A percentile compares a stretch with the other conserved stretches of the same genome.
Conservation (phyloP, 306 rosid species). For the Lathyrus oleraceus region DNA sequence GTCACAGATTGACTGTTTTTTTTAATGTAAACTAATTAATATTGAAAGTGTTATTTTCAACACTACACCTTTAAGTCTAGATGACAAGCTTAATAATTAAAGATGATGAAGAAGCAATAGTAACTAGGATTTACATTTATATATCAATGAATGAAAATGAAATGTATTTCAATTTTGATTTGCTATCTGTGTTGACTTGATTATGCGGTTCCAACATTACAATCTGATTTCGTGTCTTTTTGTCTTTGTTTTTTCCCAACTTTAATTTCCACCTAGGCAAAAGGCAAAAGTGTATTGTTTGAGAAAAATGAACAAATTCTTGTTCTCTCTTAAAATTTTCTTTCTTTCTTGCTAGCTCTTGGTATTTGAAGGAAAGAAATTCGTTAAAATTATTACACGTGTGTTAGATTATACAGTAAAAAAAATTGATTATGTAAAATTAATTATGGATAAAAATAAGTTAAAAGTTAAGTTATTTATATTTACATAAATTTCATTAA, state of each 20-base stretch:
- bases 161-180: slow-evolving; percentile 1
- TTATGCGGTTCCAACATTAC: slow-evolving; percentile 33
- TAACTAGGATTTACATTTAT: slow-evolving; percentile 1
- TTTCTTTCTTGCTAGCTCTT: neutral
- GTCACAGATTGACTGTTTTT: neutral
- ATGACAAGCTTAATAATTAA: neutral
- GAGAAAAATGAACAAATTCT: neutral
- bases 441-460: too few species aligned
- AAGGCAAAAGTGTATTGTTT: neutral
- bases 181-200: slow-evolving; percentile 25
- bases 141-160: slow-evolving; percentile 1
- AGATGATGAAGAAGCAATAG: neutral
- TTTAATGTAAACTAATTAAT: neutral
- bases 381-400: too few species aligned
- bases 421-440: too few species aligned
- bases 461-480: too few species aligned
- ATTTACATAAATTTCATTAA: too few species aligned
- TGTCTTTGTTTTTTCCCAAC: neutral
- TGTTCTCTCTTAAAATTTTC: neutral
- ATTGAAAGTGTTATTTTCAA: slow-evolving; percentile 31
- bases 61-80: neutral
- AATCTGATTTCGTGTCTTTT: slow-evolving; percentile 6
- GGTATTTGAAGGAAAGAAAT: neutral
- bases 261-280: too few species aligned
- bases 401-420: too few species aligned